Conservation (phyloP, 768 basidiomycete genomes). For the Phlegmacium glaucopus region DNA sequence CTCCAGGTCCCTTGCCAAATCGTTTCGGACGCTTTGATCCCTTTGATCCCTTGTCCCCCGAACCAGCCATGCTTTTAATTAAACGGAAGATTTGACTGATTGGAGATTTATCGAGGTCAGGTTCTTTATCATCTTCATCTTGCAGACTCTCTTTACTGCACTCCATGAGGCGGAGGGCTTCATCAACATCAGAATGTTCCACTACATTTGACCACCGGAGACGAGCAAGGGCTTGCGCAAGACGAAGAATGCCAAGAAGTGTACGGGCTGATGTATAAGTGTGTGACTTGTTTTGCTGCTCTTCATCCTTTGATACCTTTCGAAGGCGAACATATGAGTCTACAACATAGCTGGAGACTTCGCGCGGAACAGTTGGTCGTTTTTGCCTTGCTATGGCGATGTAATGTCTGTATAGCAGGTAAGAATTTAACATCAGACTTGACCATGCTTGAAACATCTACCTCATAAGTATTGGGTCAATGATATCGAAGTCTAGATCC, state of each 20-base stretch:
- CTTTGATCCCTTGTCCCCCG: slow-evolving; percentile 33
- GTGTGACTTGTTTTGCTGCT: slow-evolving; percentile 82
- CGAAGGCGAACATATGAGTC: slow-evolving; percentile 95
- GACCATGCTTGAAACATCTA: slow-evolving; percentile 25
- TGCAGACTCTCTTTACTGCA: slow-evolving; percentile 90
- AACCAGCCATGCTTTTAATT: slow-evolving; percentile 79
- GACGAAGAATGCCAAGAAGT: slow-evolving; percentile 88
- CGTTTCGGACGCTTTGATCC: slow-evolving; percentile 39
- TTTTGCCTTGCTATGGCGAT: slow-evolving; percentile 88
- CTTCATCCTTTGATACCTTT: slow-evolving; percentile 89
- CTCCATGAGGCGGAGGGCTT: slow-evolving; percentile 95
- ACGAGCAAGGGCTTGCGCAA: slow-evolving; percentile 92
- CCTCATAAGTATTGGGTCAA: slow-evolving; percentile 89
- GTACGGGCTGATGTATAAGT: slow-evolving; percentile 96
- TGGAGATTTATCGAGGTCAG: slow-evolving; percentile 72
- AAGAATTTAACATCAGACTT: slow-evolving; percentile 7
- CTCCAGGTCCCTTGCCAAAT: slow-evolving; percentile 65
- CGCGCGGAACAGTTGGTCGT: slow-evolving; percentile 85
- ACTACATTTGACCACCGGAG: slow-evolving; percentile 83
- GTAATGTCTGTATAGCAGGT: slow-evolving; percentile 64
- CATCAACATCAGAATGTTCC: slow-evolving; percentile 86
- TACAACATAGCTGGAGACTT: slow-evolving; percentile 90
- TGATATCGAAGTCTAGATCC: slow-evolving; percentile 74
- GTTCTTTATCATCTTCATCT: slow-evolving; percentile 71
- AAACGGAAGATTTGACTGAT: slow-evolving; percentile 86